phyloP scores from a whole-genome alignment of 257 asterid species.

The Jacaranda mimosifolia region DNA sequence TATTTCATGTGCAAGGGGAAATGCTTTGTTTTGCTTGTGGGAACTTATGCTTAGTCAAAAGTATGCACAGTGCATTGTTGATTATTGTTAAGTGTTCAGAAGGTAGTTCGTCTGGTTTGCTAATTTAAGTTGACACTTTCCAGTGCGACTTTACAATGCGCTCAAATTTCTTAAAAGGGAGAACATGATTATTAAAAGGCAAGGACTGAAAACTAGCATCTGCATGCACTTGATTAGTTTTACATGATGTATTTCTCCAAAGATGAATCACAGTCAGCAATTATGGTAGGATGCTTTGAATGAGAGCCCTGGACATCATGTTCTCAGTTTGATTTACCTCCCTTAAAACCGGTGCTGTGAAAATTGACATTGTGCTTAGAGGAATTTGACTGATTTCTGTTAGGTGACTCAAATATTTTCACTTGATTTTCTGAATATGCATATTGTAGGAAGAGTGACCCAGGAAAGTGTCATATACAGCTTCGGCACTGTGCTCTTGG shows the following conservation, averaged over 20 bases:
- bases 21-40: background rate
- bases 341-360: background rate
- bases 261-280: background rate
- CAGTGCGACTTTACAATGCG: background rate
- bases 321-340: background rate
- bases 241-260: background rate
- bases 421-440: constrained; percentile 7
- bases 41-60: background rate
- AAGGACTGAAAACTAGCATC: background rate
- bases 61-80: too few relatives aligned
- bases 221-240: background rate
- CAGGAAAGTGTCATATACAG: constrained; percentile 88
- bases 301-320: background rate
- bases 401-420: constrained; percentile 3
- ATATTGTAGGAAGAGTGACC: constrained; percentile 79
- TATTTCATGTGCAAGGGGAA: constrained; percentile 2
- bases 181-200: constrained; percentile 4
- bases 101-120: background rate
- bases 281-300: background rate
- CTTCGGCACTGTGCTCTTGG: constrained; percentile 89
- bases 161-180: constrained; percentile 7
- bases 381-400: background rate
- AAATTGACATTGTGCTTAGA: background rate
- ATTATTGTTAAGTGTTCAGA: background rate
- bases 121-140: background rate